Conservation (phyloP, 1,284 basidiomycete genomes). For the Xerocomus nothofagi region DNA sequence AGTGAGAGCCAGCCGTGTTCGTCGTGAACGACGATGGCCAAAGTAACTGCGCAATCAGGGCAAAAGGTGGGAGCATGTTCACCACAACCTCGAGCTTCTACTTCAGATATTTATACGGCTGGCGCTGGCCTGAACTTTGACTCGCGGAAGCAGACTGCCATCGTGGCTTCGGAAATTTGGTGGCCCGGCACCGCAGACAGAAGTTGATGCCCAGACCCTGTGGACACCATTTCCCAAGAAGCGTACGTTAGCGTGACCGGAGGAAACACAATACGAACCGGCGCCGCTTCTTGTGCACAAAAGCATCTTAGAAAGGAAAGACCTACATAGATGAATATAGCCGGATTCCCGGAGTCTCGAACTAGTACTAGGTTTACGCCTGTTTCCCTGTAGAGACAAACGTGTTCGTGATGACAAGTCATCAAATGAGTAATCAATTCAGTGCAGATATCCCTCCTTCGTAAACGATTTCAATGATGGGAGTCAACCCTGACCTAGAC, state of each 20-base stretch:
- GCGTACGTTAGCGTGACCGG: neutral
- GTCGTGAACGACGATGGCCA: conserved; percentile 16
- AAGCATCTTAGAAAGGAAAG: neutral
- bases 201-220: neutral
- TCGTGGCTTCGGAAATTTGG: neutral
- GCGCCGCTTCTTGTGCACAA: neutral
- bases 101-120: conserved; percentile 15
- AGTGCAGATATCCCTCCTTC: neutral
- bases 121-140: neutral
- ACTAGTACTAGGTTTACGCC: neutral
- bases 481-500: neutral
- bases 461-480: neutral
- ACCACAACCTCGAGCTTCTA: no score
- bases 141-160: neutral
- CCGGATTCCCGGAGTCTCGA: neutral
- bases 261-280: neutral
- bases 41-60: conserved; percentile 22
- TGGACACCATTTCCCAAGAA: neutral
- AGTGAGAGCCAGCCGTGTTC: conserved; percentile 22
- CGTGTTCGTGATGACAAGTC: neutral
- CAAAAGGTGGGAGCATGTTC: conserved; percentile 25
- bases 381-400: neutral
- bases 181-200: neutral
- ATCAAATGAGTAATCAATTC: neutral
- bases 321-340: neutral